A percentile compares a stretch with the other conserved stretches of the same genome.
phyloP scores from a whole-genome alignment of 2,329 filamentous ascomycete genomes.

The Penicillium sp. region DNA sequence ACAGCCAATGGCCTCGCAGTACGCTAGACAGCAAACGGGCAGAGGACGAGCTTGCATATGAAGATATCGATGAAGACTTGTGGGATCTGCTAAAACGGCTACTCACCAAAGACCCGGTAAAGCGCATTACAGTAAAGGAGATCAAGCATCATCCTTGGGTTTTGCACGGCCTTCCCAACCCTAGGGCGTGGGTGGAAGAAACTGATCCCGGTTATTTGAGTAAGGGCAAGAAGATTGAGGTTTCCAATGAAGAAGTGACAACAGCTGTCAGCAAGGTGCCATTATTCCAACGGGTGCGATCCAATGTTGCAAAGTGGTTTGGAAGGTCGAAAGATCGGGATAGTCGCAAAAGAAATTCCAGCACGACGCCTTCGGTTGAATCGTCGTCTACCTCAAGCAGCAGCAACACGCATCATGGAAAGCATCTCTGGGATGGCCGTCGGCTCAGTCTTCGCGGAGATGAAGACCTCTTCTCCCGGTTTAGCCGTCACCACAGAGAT shows the following conservation, averaged over 20 bases:
- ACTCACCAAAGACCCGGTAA: conserved; percentile 84
- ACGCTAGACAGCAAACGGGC: conserved; percentile 72
- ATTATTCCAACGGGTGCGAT: conserved; percentile 82
- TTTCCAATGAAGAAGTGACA: conserved; percentile 88
- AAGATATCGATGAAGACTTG: conserved; percentile 80
- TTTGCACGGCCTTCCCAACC: conserved; percentile 74
- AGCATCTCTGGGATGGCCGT: conserved; percentile 55
- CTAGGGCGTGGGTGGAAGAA: conserved; percentile 85
- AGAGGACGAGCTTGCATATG: conserved; percentile 80
- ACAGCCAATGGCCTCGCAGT: conserved; percentile 53
- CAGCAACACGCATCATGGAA: conserved; percentile 60
- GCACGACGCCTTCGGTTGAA: conserved; percentile 59
- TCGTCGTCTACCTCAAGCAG: conserved; percentile 60
- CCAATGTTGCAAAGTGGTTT: conserved; percentile 71
- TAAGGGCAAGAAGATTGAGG: conserved; percentile 84
- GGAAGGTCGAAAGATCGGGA: conserved; percentile 46
- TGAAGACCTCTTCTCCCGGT: conserved; percentile 57
- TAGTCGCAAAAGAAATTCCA: conserved; percentile 58
- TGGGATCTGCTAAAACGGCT: conserved; percentile 78
- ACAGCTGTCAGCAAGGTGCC: conserved; percentile 88
- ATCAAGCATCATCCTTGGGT: conserved; percentile 97
- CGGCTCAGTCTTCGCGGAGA: conserved; percentile 61
- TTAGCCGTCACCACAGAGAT: conserved; percentile 55
- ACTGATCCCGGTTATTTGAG: conserved; percentile 82
- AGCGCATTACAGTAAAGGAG: conserved; percentile 86